Evolutionary conservation across 2,329 filamentous ascomycete genomes (phyloP).

Genomic region (Hypoxylon sp.): DNA sequence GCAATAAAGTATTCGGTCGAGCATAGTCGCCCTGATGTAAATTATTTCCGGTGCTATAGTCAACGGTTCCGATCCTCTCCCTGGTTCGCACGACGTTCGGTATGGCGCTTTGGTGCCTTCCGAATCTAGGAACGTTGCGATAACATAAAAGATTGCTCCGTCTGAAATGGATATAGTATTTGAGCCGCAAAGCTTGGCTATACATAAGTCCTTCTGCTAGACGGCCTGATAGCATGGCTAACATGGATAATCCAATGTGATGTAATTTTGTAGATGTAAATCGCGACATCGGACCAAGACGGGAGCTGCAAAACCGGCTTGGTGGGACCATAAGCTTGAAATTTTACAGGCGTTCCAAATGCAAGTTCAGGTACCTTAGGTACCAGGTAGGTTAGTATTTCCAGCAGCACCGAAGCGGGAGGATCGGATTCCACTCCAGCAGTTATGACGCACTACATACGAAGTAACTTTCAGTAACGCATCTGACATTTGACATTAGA

Average conservation of each 20-base stretch:
- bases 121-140: not conserved
- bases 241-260: not conserved
- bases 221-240: not conserved
- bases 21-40: not conserved
- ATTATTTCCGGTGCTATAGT: constrained; percentile 23
- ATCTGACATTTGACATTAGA: too few species aligned
- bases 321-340: constrained; percentile 13
- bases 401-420: constrained; percentile 23
- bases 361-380: not conserved
- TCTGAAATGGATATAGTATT: not conserved
- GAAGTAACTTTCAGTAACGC: constrained; percentile 26
- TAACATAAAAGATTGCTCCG: not conserved
- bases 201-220: not conserved
- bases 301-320: constrained; percentile 5
- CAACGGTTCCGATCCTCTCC: constrained; percentile 4
- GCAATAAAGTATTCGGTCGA: not conserved
- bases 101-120: not conserved
- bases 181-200: constrained; percentile 2
- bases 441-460: constrained; percentile 37
- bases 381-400: constrained; percentile 2
- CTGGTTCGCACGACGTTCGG: not conserved
- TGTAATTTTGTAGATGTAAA: constrained; percentile 3
- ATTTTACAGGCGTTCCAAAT: not conserved
- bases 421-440: constrained; percentile 28
- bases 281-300: constrained; percentile 6